phyloP scores from a whole-genome alignment of 345 rosid species.

The Limnanthes douglasii region DNA sequence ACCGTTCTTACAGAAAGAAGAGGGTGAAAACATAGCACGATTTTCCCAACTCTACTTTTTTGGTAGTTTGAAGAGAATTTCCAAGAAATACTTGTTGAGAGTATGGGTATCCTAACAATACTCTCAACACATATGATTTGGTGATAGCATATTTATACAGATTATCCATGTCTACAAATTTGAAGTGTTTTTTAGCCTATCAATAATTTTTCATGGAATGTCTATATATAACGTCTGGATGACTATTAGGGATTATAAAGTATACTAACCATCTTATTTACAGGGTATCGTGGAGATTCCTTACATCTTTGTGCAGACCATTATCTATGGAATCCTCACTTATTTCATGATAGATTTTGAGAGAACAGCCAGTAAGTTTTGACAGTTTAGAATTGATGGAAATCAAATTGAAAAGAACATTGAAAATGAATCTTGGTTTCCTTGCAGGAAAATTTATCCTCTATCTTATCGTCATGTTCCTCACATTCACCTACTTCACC shows the following conservation, averaged over 20 bases:
- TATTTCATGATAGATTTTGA: constrained; percentile 78
- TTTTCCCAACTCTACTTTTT: too few relatives aligned
- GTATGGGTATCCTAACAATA: too few relatives aligned
- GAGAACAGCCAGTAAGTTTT: constrained; percentile 43
- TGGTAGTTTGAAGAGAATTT: too few relatives aligned
- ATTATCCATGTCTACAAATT: too few relatives aligned
- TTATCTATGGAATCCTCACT: constrained; percentile 61
- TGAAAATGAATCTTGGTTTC: too few relatives aligned
- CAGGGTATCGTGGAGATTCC: constrained; percentile 91
- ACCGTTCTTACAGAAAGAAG: background rate
- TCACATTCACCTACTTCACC: constrained; percentile 85
- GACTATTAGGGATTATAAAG: background rate
- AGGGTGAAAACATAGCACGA: background rate
- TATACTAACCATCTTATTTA: background rate
- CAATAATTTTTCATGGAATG: too few relatives aligned
- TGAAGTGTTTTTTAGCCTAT: too few relatives aligned
- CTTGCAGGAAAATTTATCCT: constrained; percentile 66
- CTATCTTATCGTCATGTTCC: constrained; percentile 69
- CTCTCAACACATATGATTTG: too few relatives aligned
- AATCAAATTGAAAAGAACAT: background rate
- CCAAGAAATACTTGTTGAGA: too few relatives aligned
- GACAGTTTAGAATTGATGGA: background rate
- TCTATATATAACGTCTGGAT: too few relatives aligned
- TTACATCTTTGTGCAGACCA: constrained; percentile 54
- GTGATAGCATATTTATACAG: too few relatives aligned